Evolutionary conservation across 1,284 basidiomycete genomes (phyloP).

Genomic region (Fomitopsis schrenkii): DNA sequence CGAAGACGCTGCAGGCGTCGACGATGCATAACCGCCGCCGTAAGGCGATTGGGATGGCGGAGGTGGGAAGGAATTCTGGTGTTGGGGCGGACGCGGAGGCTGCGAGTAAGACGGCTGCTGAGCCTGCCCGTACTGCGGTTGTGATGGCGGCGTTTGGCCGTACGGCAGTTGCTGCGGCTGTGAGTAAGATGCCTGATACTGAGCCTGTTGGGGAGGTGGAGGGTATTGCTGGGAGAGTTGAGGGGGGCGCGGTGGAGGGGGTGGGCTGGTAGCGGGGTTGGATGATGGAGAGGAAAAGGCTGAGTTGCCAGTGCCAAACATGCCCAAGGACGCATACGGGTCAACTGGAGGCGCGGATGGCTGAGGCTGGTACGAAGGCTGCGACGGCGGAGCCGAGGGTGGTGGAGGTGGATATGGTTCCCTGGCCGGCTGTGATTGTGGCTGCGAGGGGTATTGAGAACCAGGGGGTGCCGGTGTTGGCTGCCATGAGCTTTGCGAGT

Average conservation of each 20-base stretch:
- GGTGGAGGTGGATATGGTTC: slow-evolving; percentile 22
- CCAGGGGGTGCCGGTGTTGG: slow-evolving; percentile 21
- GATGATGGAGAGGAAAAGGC: slow-evolving; percentile 15
- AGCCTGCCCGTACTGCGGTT: background rate
- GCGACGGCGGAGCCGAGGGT: slow-evolving; percentile 32
- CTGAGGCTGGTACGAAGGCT: slow-evolving; percentile 8
- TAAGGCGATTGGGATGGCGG: slow-evolving; percentile 27
- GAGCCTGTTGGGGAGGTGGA: slow-evolving; percentile 19
- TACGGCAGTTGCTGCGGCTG: slow-evolving; percentile 5
- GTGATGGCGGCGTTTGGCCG: slow-evolving; percentile 1
- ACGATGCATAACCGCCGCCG: slow-evolving; percentile 14
- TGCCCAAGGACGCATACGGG: slow-evolving; percentile 49
- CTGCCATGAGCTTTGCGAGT: slow-evolving; percentile 18
- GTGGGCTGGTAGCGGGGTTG: slow-evolving; percentile 9
- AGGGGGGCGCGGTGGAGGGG: slow-evolving; percentile 27
- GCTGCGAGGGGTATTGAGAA: slow-evolving; percentile 24
- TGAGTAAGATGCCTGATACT: slow-evolving; percentile 9
- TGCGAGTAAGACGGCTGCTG: slow-evolving; percentile 14
- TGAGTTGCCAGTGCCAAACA: slow-evolving; percentile 30
- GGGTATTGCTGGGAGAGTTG: slow-evolving; percentile 26
- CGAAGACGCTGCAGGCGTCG: slow-evolving; percentile 13
- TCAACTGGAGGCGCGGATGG: slow-evolving; percentile 31
- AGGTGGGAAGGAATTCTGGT: slow-evolving; percentile 28
- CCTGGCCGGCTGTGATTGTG: slow-evolving; percentile 15
- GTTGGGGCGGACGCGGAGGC: slow-evolving; percentile 8